Evolutionary conservation across 2,329 filamentous ascomycete species (phyloP).

Genomic region (Ceratocystis colombiana): DNA sequence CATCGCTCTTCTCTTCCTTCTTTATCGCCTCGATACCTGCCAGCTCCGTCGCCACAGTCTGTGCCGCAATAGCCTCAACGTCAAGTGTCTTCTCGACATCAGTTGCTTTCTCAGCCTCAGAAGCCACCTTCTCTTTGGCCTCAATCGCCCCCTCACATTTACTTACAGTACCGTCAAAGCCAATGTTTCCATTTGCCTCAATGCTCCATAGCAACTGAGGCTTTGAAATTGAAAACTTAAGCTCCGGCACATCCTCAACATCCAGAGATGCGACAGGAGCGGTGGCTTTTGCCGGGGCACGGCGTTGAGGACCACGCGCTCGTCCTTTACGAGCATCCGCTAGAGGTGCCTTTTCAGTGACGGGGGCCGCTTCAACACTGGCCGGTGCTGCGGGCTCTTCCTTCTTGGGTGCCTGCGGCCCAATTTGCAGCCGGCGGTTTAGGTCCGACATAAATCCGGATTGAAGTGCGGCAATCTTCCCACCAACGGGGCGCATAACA

Average conservation of each 20-base stretch:
- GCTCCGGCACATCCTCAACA: slow-evolving; percentile 31
- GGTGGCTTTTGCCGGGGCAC: slow-evolving; percentile 50
- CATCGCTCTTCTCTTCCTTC: background rate
- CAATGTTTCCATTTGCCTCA: slow-evolving; percentile 39
- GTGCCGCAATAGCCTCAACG: slow-evolving; percentile 9
- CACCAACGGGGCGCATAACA: slow-evolving; percentile 54
- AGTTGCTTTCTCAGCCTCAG: background rate
- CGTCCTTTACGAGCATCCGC: slow-evolving; percentile 82
- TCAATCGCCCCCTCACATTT: slow-evolving; percentile 1
- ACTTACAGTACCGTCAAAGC: slow-evolving; percentile 34
- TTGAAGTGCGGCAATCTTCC: slow-evolving; percentile 84
- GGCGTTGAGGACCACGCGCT: slow-evolving; percentile 74
- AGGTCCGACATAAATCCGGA: slow-evolving; percentile 88
- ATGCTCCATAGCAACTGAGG: slow-evolving; percentile 45
- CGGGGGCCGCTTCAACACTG: slow-evolving; percentile 43
- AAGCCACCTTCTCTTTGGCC: background rate
- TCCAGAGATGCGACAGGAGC: slow-evolving; percentile 33
- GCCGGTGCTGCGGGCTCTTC: slow-evolving; percentile 51
- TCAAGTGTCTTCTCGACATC: background rate
- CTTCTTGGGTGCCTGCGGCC: slow-evolving; percentile 70
- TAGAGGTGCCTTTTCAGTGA: slow-evolving; percentile 54
- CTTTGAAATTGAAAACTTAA: slow-evolving; percentile 38
- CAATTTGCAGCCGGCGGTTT: slow-evolving; percentile 77
- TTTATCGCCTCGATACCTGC: background rate
- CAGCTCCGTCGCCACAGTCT: slow-evolving; percentile 7